These are phyloP conservation scores for Phyllosticta citriasiana DNA, from an alignment of 2,329 filamentous ascomycete genomes.

Conservation along the genomic window DNA sequence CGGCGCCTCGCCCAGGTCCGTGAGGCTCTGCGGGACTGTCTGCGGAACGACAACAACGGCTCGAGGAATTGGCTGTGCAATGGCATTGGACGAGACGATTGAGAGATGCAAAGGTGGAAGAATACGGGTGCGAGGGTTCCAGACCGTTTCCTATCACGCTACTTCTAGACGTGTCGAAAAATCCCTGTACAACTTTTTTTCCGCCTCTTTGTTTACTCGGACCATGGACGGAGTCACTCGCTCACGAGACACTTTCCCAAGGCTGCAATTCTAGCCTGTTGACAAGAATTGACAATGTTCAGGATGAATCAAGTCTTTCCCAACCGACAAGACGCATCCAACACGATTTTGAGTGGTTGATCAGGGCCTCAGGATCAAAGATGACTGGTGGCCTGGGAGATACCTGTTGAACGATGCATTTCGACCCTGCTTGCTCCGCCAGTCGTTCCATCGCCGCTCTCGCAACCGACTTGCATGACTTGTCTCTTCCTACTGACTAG, in stretches of 20 bases:
- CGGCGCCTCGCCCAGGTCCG: background rate
- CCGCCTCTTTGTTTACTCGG: no score
- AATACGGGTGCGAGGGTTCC: background rate
- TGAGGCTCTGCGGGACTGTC: background rate
- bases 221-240: no score
- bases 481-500: background rate
- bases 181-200: background rate
- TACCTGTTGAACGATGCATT: no score
- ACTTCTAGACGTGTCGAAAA: background rate
- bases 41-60: background rate
- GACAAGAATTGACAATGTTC: no score
- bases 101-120: background rate
- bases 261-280: no score
- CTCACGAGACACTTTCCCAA: no score
- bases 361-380: no score
- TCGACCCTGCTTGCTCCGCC: no score
- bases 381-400: no score
- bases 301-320: no score
- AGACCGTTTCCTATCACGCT: background rate
- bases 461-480: background rate
- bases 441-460: background rate
- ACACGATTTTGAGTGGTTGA: no score
- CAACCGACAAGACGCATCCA: no score
- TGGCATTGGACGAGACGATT: background rate
- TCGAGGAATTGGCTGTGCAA: background rate